Conservation (phyloP, 768 basidiomycete species). For the Crassisporium funariophilum region DNA sequence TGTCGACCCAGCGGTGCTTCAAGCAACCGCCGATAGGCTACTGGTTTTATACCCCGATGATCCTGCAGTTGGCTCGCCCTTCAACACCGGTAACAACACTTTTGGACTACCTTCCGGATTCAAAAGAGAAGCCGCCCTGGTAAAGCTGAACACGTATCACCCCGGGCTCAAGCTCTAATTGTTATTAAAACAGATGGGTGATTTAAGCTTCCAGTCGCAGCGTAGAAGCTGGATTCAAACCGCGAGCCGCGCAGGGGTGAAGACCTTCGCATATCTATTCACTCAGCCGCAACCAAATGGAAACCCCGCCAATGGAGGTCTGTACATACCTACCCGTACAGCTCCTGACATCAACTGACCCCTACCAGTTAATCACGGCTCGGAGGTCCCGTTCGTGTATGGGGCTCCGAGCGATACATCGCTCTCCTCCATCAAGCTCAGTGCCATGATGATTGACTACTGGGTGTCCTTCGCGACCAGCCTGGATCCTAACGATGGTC, state of each 20-base stretch:
- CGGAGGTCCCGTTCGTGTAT: slow-evolving; percentile 38
- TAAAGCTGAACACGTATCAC: slow-evolving; percentile 9
- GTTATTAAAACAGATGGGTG: slow-evolving; percentile 27
- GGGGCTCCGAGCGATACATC: slow-evolving; percentile 29
- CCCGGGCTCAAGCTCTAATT: neutral
- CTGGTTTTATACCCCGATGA: slow-evolving; percentile 43
- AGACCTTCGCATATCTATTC: slow-evolving; percentile 45
- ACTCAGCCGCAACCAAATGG: slow-evolving; percentile 35
- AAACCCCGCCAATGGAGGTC: slow-evolving; percentile 32
- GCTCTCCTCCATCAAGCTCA: slow-evolving; percentile 23
- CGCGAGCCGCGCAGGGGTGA: slow-evolving; percentile 37
- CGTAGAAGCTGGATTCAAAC: slow-evolving; percentile 42
- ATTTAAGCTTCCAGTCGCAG: slow-evolving; percentile 41
- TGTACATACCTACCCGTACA: slow-evolving; percentile 1
- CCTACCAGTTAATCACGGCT: slow-evolving; percentile 32
- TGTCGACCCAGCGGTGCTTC: slow-evolving; percentile 20
- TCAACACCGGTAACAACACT: slow-evolving; percentile 45
- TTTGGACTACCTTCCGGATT: slow-evolving; percentile 39
- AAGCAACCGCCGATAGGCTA: slow-evolving; percentile 24
- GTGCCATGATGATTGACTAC: slow-evolving; percentile 41
- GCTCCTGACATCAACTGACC: neutral
- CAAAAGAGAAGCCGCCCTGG: slow-evolving; percentile 35
- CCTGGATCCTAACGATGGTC: slow-evolving; percentile 41
- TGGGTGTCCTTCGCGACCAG: slow-evolving; percentile 44
- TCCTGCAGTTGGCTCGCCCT: slow-evolving; percentile 47